Conservation (phyloP, 352 stramenopile genomes). For the Pilasporangium apinafurcum region DNA sequence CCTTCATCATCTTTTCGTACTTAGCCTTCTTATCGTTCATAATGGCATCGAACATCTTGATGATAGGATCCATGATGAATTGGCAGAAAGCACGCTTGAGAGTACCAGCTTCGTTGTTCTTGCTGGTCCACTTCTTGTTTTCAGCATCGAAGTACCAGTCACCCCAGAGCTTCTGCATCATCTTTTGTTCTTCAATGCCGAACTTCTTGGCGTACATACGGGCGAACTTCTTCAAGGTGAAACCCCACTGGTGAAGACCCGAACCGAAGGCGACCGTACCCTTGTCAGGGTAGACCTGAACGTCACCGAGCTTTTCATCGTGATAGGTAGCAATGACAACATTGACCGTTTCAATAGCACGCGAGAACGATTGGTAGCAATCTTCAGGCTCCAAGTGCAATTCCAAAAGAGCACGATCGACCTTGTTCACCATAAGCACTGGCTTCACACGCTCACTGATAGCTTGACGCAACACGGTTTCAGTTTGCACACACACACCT, state of each 20-base stretch:
- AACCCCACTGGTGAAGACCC: conserved; percentile 99
- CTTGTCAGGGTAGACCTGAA: conserved; percentile 97
- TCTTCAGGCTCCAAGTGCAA: conserved; percentile 98
- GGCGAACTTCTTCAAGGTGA: conserved; percentile 99
- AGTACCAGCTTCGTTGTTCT: conserved; percentile 90
- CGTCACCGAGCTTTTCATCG: conserved; percentile 94
- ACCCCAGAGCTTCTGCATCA: conserved; percentile 99
- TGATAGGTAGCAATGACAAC: conserved; percentile 99
- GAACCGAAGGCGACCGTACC: conserved; percentile 99
- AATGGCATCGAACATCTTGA: conserved; percentile 99
- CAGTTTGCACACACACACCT: conserved; percentile 99
- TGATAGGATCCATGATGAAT: conserved; percentile 99
- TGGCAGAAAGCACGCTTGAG: conserved; percentile 99
- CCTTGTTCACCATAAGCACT: conserved; percentile 99
- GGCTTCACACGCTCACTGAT: conserved; percentile 97
- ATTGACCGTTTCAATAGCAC: conserved; percentile 99
- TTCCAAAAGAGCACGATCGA: conserved; percentile 98
- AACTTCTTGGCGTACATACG: conserved; percentile 99
- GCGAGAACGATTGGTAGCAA: conserved; percentile 98
- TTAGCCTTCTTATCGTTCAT: conserved; percentile 99
- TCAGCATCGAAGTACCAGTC: conserved; percentile 96
- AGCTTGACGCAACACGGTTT: conserved; percentile 98
- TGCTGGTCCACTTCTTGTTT: conserved; percentile 96
- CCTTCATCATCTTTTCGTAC: conserved; percentile 97
- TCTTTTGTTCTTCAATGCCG: conserved; percentile 97